Conservation (phyloP, 2,329 filamentous ascomycete species). For the Fusarium scirpi region DNA sequence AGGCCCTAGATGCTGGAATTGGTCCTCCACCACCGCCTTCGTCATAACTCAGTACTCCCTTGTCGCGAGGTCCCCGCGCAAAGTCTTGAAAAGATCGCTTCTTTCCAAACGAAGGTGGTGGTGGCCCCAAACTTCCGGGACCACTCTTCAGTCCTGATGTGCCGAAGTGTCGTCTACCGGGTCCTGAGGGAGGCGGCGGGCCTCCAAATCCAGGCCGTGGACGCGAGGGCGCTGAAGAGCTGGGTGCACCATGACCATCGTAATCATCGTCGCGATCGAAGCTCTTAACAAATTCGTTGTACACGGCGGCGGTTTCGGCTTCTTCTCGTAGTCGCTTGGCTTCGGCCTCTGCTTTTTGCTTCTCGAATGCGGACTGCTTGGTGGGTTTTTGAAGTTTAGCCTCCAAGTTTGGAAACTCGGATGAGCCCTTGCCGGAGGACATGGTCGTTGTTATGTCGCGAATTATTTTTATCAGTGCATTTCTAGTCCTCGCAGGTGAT, state of each 20-base stretch:
- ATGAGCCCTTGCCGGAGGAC: conserved; percentile 62
- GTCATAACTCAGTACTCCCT: conserved; percentile 52
- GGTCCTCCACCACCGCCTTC: conserved; percentile 56
- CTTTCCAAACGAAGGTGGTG: conserved; percentile 62
- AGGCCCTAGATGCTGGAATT: conserved; percentile 75
- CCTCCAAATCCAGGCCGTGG: conserved; percentile 48
- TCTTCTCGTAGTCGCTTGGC: conserved; percentile 87
- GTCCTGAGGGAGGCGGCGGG: conserved; percentile 39
- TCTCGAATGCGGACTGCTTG: conserved; percentile 89
- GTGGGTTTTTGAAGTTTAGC: conserved; percentile 82
- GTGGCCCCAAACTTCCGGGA: conserved; percentile 70
- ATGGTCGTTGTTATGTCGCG: conserved; percentile 49
- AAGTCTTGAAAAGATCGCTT: conserved; percentile 64
- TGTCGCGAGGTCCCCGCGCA: conserved; percentile 52
- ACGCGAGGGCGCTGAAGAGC: conserved; percentile 34
- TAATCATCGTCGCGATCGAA: conserved; percentile 73
- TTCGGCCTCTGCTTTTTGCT: conserved; percentile 88
- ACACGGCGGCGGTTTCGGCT: conserved; percentile 87
- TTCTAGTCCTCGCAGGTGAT: not conserved
- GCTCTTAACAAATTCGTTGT: conserved; percentile 88
- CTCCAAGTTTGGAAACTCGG: conserved; percentile 77
- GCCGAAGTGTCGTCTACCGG: conserved; percentile 73
- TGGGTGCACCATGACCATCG: conserved; percentile 18
- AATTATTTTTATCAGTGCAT: conserved; percentile 23
- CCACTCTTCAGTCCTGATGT: conserved; percentile 68